Evolutionary conservation across 192 early-diverging fungal species (phyloP), one percentile per base, ranked within the genome.

Genomic region (Thamnidium elegans): DNA sequence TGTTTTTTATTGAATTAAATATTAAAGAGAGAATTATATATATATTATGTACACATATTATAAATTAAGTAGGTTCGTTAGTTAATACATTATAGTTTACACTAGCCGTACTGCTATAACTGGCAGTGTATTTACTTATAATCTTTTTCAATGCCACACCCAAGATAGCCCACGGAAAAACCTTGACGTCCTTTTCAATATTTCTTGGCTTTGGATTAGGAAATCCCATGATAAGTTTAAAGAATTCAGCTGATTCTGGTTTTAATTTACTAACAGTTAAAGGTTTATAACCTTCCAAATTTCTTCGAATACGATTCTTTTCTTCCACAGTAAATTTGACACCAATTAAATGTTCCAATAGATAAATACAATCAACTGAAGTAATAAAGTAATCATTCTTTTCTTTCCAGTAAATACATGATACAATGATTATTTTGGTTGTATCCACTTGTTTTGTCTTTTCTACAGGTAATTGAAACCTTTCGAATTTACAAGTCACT

Each of bases 161-260:
- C 7, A 93, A 65, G 0, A 83, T 81, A 47, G 81, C 78, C 91
- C 91, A 93, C 1, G 82, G 79, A 69, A 89, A 93, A 0, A 91
- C 87, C 66, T 93, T 93, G 72, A 93, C 83, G 55, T 93, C 90
- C 70, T 93, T 93, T 71, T 90, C 90, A 48, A 90, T 91, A 75
- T 91, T 91, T 45, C 91, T 78, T 20, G 91, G 91, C 74, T 86
- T 90, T 53, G 91, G 90, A 64, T 88, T 85, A 3, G 85, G 82
- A 65, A 87, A 93, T 7, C 78, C 78, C 91, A 93, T 93, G 66
- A 93, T 87, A 56, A 84, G 71, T 70, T 82, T 86, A 75, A 89
- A 93, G 65, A 93, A 90, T 3, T 81, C 82, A 14, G 78, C 76
- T 20, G 84, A 85, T 14, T 89, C 84, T 0, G 84, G 72, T 62